Base-by-base conservation (phyloP, 805 yeast genomes). In the Candida sanyiensis region DNA sequence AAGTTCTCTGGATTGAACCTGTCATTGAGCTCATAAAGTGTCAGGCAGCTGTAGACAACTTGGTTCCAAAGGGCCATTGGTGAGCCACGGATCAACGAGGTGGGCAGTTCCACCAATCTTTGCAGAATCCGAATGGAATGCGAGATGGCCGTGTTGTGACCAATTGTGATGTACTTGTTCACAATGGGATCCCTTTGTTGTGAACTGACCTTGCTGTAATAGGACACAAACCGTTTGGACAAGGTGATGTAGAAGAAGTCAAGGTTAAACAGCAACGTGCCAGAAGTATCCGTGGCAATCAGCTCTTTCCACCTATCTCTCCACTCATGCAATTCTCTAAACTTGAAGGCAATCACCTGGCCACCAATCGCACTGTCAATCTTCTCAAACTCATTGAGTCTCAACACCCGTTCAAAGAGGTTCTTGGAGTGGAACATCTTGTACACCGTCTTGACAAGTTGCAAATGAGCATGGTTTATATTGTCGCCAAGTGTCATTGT, bases 401-500 rank as follows among this genome's bases (percentile, higher is more conserved):
- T 45, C 23, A 57, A 47, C 9, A 57, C 39, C 15, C 49, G 39
- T 26, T 46, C 27, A 15, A 54, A 42, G 12, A 55, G 35, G 20
- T 53, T 52, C 25, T 40, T 47, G 13, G 44, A 40, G 34, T 56
- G 47, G 26, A 58, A 48, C 48, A 59, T 39, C 16, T 41, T 41
- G 33, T 57, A 46, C 3, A 52, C 53, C 3, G 41, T 38, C 12
- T 43, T 49, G 26, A 62, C 65, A 16, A 75, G 48, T 34, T 71
- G 70, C 1, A 75, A 59, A 41, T 72, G 74, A 9, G 76, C 68
- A 8, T 72, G 66, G 40, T 73, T 73, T 20, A 75, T 72, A 15
- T 71, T 71, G 56, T 75, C 82, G 11, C 77, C 79, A 43, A 70
- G 55, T 10, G 69, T 72, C 2, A 73, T 67, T 38, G 62, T 66